Evolutionary conservation across 2,329 filamentous ascomycete species (phyloP).

Genomic region (Didymella keratinophila): DNA sequence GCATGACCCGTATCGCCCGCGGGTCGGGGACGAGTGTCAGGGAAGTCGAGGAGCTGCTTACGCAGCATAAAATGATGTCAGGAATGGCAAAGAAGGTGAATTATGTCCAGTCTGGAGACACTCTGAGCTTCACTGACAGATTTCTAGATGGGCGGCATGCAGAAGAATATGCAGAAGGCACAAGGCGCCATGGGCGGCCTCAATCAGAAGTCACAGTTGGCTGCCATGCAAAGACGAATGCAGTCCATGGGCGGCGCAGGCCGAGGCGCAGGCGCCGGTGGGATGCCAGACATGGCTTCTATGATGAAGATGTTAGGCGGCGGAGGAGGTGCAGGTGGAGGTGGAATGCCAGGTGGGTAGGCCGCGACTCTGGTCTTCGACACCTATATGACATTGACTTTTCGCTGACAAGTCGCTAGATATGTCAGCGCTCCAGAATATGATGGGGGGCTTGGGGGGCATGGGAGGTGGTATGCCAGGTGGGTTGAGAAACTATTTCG

Average conservation of each 20-base stretch:
- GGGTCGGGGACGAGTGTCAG: constrained; percentile 90
- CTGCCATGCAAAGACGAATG: constrained; percentile 95
- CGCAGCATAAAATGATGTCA: constrained; percentile 98
- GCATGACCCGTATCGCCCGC: constrained; percentile 89
- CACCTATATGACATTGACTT: no score
- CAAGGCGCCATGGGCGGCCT: constrained; percentile 90
- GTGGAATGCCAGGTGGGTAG: constrained; percentile 61
- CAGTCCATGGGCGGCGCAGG: constrained; percentile 86
- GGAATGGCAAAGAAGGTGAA: constrained; percentile 89
- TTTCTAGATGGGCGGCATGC: constrained; percentile 80
- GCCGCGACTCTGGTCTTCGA: not conserved
- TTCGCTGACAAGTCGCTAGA: not conserved
- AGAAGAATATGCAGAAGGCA: constrained; percentile 91
- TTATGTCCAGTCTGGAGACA: no score
- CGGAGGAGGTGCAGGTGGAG: constrained; percentile 65
- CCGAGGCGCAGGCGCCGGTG: constrained; percentile 57
- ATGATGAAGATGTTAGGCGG: constrained; percentile 91
- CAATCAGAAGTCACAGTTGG: constrained; percentile 92
- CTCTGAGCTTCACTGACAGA: not conserved
- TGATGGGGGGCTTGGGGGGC: constrained; percentile 65
- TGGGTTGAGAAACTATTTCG: constrained; percentile 52
- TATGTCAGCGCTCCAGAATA: constrained; percentile 56
- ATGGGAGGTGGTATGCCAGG: constrained; percentile 61
- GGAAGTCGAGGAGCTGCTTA: constrained; percentile 96
- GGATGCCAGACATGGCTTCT: constrained; percentile 80